These are phyloP conservation scores for Pistacia atlantica DNA, from an alignment of 345 rosid genomes.

Conservation along the genomic window DNA sequence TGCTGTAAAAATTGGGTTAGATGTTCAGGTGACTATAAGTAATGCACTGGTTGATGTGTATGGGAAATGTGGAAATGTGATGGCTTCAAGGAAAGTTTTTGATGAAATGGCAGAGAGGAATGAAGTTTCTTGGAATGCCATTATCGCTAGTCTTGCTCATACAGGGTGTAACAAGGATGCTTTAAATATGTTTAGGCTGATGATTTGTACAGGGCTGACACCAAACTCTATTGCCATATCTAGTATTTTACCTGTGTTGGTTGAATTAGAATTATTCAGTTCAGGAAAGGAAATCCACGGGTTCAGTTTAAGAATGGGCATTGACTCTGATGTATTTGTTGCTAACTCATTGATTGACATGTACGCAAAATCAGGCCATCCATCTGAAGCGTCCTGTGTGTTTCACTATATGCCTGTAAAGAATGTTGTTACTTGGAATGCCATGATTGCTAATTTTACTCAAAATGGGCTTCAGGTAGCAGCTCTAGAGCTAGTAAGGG, in stretches of 20 bases:
- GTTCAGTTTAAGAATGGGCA: slow-evolving; percentile 38
- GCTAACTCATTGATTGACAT: slow-evolving; percentile 57
- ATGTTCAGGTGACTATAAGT: slow-evolving; percentile 32
- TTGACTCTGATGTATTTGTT: slow-evolving; percentile 43
- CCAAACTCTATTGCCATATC: slow-evolving; percentile 48
- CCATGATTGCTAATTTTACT: slow-evolving; percentile 54
- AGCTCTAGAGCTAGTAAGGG: slow-evolving; percentile 39
- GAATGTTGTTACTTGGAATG: slow-evolving; percentile 58
- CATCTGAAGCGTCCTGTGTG: slow-evolving; percentile 28
- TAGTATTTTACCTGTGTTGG: slow-evolving; percentile 44
- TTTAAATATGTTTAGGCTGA: slow-evolving; percentile 33
- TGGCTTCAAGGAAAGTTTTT: slow-evolving; percentile 36
- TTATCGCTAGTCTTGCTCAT: slow-evolving; percentile 38
- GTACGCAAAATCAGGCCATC: slow-evolving; percentile 48
- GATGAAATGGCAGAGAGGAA: slow-evolving; percentile 47
- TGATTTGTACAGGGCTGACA: slow-evolving; percentile 35
- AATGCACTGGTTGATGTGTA: slow-evolving; percentile 54
- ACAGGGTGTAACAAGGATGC: slow-evolving; percentile 34
- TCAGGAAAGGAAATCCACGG: slow-evolving; percentile 51
- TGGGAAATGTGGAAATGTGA: slow-evolving; percentile 47
- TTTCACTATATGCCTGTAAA: slow-evolving; percentile 32
- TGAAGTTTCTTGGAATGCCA: slow-evolving; percentile 46
- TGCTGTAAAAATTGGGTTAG: slow-evolving; percentile 42
- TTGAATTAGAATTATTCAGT: slow-evolving; percentile 31
- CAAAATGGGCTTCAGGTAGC: slow-evolving; percentile 35